phyloP scores from a whole-genome alignment of 495 filamentous ascomycete species.

The Viridothelium virens region DNA sequence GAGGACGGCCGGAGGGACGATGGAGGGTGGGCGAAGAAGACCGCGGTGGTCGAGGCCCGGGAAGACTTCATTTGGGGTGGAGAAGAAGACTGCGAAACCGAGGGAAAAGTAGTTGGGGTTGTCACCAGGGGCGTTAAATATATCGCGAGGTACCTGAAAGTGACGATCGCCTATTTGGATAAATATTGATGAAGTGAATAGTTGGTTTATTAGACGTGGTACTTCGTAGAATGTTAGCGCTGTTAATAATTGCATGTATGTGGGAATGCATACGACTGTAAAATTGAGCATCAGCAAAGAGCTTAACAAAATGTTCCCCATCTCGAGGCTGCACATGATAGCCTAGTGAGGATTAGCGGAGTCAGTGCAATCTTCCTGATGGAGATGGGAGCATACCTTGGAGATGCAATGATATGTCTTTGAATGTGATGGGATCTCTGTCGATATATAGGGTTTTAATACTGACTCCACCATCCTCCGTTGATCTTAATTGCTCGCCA shows the following conservation, averaged over 20 bases:
- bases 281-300: conserved; percentile 95
- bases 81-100: conserved; percentile 85
- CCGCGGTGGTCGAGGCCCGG: conserved; percentile 72
- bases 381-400: conserved; percentile 44
- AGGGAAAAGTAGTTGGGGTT: conserved; percentile 93
- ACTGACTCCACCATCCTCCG: conserved; percentile 48
- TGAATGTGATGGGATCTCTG: conserved; percentile 83
- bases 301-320: conserved; percentile 75
- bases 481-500: conserved; percentile 63
- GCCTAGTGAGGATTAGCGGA: conserved; percentile 37
- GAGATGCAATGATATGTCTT: conserved; percentile 81
- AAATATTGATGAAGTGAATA: conserved; percentile 90
- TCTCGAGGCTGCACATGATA: conserved; percentile 83
- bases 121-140: conserved; percentile 79
- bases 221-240: conserved; percentile 42
- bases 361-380: background rate
- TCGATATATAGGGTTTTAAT: conserved; percentile 84
- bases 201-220: conserved; percentile 80
- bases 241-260: conserved; percentile 18
- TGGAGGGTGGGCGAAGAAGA: conserved; percentile 83
- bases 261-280: conserved; percentile 58
- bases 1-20: conserved; percentile 72
- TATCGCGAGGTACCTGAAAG: conserved; percentile 84
- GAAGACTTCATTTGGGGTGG: conserved; percentile 69
- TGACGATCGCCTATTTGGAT: conserved; percentile 76